Evolutionary conservation across 257 asterid species (phyloP), one percentile per base, ranked within the genome.

Genomic region (Solanum chmielewskii): DNA sequence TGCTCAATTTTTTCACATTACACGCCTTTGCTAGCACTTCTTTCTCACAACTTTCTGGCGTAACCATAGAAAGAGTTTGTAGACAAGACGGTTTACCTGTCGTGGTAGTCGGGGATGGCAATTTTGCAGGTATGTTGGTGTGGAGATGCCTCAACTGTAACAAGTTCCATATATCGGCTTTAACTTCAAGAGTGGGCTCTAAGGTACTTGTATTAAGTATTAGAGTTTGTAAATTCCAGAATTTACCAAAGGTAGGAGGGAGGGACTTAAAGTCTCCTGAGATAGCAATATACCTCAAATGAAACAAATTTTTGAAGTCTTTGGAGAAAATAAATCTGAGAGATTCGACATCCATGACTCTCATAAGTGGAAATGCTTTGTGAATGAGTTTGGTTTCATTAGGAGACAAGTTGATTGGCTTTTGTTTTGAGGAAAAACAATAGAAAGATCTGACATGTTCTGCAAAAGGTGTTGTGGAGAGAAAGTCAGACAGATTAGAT

Each of bases 21-120:
- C 93, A 91, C 45, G 91, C 89, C 82, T 90, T 77, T 4, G 91
- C 93, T 21, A 94, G 91, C 33, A 94, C 91, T n/a, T 92, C 94
- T 25, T 86, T 91, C 1, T 91, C 91, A 91, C 98, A 93, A 85
- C 95, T 91, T 15, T 93, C 95, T 1, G 95, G 95, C 2, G 98
- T 88, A 70, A 95, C 89, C 15, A 91, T 88, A 1, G 94, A 91
- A 25, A 94, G 93, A 13, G 97, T 95, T 86, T 92, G 97, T 18
- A 95, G 60, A 82, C 39, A 66, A 83, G 85, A 15, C 68, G 93
- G 18, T 42, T 35, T 18, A 68, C 44, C 47, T 21, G 41, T 44
- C 86, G 92, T 66, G 74, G 90, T 68, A 71, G 66, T 81, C 5
- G 93, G 92, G 52, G 91, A 64, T 0, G 90, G 89, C 70, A 93